Evolutionary conservation across 2,329 filamentous ascomycete species (phyloP), one percentile per base, ranked within the genome.

Genomic region (Botryotinia convoluta): DNA sequence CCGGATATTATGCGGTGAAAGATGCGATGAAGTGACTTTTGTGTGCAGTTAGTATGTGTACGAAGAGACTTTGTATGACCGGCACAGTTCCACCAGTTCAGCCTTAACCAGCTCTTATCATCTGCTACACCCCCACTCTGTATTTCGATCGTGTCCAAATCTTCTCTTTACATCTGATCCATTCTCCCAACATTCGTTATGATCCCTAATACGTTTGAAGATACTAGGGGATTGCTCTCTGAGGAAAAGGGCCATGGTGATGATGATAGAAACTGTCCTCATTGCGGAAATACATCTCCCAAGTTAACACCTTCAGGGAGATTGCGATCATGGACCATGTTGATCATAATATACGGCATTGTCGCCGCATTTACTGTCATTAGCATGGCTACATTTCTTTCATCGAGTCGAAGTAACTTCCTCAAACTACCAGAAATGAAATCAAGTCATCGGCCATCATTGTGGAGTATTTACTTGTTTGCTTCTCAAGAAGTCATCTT

Each of bases 91-190:
- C 65, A 57, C 65, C 18, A 57, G 29, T 32, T 57, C 48, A 42
- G 48, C n/a, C 65, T 57, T 68, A 42, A 32, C 26, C 37, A 57
- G 48, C 48, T 68, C 65, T 68, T 68, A 42, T 68, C 48, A 68
- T 57, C n/a, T 42, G 26, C 35, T 57, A 22, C n/a, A 32, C 35
- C 35, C 35, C 48, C 18, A 14, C 29, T 42, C 16, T 44, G 8
- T 54, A 37, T 29, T 42, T 39, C 4, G 35, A 68, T 54, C 16
- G 26, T 39, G 14, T 57, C 35, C 9, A 42, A 29, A 32, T n/a
- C 18, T 20, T n/a, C 29, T 39, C 51, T 54, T 35, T 16, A 32
- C 35, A 68, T 57, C 51, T 57, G 7, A 57, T 57, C 9, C 37
- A 32, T 14, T 42, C 39, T 37, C 12, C 10, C 5, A 57, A 42